Percentiles rank a stretch among this genome's conserved stretches.
Conservation (phyloP, 768 basidiomycete genomes). For the Panellus pusillus region DNA sequence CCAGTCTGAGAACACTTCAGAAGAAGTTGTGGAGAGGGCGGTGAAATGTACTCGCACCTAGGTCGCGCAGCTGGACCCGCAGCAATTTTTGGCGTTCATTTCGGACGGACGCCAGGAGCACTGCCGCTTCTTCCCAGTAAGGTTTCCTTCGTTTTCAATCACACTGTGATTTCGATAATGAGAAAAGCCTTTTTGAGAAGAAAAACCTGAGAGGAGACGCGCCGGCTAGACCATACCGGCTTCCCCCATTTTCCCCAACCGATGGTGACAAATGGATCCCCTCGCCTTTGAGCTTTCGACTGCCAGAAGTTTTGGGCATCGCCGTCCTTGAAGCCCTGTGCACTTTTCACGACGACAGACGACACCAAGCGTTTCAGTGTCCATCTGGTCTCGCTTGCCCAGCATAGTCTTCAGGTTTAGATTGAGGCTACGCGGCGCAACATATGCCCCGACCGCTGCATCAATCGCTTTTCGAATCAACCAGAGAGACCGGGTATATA, state of each 20-base stretch:
- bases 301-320: conserved; percentile 39
- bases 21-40: neutral
- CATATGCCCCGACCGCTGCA: conserved; percentile 57
- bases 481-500: conserved; percentile 70
- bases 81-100: conserved; percentile 62
- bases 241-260: conserved; percentile 65
- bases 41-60: conserved; percentile 41
- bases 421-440: conserved; percentile 71
- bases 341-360: conserved; percentile 65
- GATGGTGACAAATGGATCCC: conserved; percentile 61
- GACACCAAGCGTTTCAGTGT: conserved; percentile 66
- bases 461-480: conserved; percentile 71
- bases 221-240: conserved; percentile 69
- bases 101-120: conserved; percentile 66
- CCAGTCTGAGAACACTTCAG: conserved; percentile 29
- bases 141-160: conserved; percentile 59
- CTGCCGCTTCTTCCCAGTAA: conserved; percentile 72
- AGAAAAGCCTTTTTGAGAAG: neutral
- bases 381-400: conserved; percentile 59
- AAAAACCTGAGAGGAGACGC: neutral
- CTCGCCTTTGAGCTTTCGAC: conserved; percentile 26
- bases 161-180: conserved; percentile 38
- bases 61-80: conserved; percentile 71
- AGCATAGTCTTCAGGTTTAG: conserved; percentile 67
- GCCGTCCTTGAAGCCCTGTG: conserved; percentile 48